Base-by-base conservation (phyloP, 768 basidiomycete genomes). In the Leucocoprinus leucothites region DNA sequence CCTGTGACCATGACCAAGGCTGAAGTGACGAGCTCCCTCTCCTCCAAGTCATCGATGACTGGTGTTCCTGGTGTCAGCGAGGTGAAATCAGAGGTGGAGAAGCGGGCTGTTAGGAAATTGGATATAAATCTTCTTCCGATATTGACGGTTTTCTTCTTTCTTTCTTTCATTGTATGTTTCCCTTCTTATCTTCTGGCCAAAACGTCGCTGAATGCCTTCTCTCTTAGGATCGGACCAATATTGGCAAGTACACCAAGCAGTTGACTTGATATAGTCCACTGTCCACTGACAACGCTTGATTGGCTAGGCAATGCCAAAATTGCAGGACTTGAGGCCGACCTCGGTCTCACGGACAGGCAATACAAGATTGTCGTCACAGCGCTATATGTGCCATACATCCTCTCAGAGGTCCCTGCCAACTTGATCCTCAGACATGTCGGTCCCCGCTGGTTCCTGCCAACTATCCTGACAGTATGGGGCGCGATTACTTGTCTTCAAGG, bases 401-500 rank as follows among this genome's bases (percentile, higher is more conserved):
- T 64, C 13, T 69, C 75, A 5, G 81, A 82, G 58, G 64, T 82
- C 5, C 81, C 81, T 8, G 71, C 78, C 16, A 81, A 79, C 55
- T 57, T 81, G 36, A 57, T 78, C 9, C 67, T 81, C 21, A 57
- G 60, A 41, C 65, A 59, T 24, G 61, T 82, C 25, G 82, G 82
- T 0, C 78, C 83, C 0, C 69, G 75, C 31, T 60, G 73, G 41
- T 68, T 82, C 49, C 72, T 84, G 56, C 81, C 82, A 0, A 54
- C 73, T 1, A 67, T 82, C 58, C 68, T 82, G 40, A 72, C 71
- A 3, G 49, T 72, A 3, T 85, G 82, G 82, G 82, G 82, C 18
- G 53, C 80, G 1, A 71, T 77, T 28, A 69, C 74, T 26, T 69
- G 76, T 8, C 65, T 76, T 41, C 79, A 82, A 71, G 80, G 79